A percentile compares a stretch with the other conserved stretches of the same genome.
These are phyloP conservation scores for Aulographum hederae DNA, from an alignment of 2,329 filamentous ascomycete genomes.

Conservation along the genomic window DNA sequence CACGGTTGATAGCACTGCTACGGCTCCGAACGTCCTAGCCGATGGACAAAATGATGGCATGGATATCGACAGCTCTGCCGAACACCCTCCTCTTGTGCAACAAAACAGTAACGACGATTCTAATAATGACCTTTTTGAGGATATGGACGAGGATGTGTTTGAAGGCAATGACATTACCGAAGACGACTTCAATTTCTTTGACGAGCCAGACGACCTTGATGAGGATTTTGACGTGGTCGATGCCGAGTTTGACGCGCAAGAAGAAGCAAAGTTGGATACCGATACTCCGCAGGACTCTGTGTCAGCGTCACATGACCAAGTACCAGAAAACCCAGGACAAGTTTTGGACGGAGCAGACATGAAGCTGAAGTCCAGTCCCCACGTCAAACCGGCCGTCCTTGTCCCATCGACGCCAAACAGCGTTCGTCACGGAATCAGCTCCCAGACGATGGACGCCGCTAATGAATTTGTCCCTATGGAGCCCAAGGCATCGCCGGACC, in stretches of 20 bases:
- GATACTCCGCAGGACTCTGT: too few species aligned
- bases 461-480: too few species aligned
- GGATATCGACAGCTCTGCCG: too few species aligned
- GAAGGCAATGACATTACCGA: slow-evolving; percentile 62
- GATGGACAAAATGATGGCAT: slow-evolving; percentile 4
- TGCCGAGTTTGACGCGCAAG: not conserved
- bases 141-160: slow-evolving; percentile 52
- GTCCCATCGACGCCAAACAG: too few species aligned
- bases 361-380: not conserved
- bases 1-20: slow-evolving; percentile 7
- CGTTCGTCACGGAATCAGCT: too few species aligned
- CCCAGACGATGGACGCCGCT: too few species aligned
- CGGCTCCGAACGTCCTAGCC: not conserved
- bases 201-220: slow-evolving; percentile 33
- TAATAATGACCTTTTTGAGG: slow-evolving; percentile 39
- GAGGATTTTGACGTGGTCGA: slow-evolving; percentile 7
- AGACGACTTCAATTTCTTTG: slow-evolving; percentile 71
- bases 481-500: too few species aligned
- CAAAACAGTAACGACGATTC: slow-evolving; percentile 5
- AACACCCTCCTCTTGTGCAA: not conserved
- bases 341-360: not conserved
- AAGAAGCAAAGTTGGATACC: too few species aligned
- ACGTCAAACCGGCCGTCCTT: too few species aligned
- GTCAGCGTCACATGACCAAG: not conserved
- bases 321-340: not conserved